These are phyloP conservation scores for Argentina anserina DNA, from an alignment of 306 rosid species.

Conservation along the genomic window DNA sequence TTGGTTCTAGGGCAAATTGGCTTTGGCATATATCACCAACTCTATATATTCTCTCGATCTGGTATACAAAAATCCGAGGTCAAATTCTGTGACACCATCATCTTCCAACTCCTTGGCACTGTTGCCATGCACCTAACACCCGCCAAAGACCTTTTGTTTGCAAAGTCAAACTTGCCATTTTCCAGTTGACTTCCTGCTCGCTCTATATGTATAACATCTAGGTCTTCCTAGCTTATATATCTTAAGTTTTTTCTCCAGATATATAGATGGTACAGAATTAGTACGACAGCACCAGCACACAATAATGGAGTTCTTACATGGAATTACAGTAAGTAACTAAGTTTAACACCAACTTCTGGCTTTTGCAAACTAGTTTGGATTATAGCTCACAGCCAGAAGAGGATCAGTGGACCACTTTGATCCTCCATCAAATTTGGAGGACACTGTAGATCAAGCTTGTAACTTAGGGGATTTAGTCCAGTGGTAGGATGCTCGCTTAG, in stretches of 20 bases:
- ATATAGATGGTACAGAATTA: not conserved
- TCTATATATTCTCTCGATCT: constrained; percentile 23
- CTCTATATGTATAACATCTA: not conserved
- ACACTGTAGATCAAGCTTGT: not conserved
- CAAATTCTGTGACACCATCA: constrained; percentile 72
- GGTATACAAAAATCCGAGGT: constrained; percentile 39
- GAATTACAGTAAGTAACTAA: not conserved
- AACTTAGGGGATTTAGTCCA: constrained; percentile 29
- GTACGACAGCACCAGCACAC: not conserved
- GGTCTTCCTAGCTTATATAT: not conserved
- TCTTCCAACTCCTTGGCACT: constrained; percentile 25
- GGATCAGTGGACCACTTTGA: not conserved
- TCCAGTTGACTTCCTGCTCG: constrained; percentile 25
- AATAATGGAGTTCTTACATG: not conserved
- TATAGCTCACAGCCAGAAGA: constrained; percentile 4
- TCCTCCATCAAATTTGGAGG: not conserved
- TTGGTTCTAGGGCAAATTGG: constrained; percentile 1
- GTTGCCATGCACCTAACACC: constrained; percentile 47
- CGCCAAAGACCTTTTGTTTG: constrained; percentile 33
- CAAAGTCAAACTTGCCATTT: constrained; percentile 36
- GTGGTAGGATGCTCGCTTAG: constrained; percentile 36
- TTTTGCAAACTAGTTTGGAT: constrained; percentile 1
- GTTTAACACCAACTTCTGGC: not conserved
- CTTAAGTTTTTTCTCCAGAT: not conserved
- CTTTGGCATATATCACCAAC: constrained; percentile 35